Conservation (phyloP, 805 yeast species). For the Lipomyces sp. region DNA sequence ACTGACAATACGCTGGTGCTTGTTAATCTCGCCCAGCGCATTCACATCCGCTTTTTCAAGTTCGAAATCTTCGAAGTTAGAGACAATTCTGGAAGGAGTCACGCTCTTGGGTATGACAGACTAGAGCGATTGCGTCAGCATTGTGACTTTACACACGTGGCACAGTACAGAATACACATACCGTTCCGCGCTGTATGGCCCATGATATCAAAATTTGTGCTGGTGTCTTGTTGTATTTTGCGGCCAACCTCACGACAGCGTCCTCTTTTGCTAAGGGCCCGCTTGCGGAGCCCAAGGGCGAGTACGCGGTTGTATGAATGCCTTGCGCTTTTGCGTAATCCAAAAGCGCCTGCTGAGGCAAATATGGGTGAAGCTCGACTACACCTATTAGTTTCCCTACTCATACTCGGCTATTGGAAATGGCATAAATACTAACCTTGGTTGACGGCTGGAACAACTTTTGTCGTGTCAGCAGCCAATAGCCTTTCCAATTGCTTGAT, state of each 20-base stretch:
- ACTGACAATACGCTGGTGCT: conserved; percentile 4
- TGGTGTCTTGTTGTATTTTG: conserved; percentile 60
- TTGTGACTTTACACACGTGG: conserved; percentile 37
- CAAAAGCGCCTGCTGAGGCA: conserved; percentile 60
- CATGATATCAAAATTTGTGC: conserved; percentile 58
- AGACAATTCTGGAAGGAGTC: conserved; percentile 56
- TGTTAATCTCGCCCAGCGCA: conserved; percentile 30
- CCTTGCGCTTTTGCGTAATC: conserved; percentile 51
- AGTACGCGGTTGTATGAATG: conserved; percentile 66
- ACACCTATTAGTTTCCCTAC: background rate
- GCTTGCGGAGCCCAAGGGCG: conserved; percentile 64
- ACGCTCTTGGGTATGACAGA: conserved; percentile 65
- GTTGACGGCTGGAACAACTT: conserved; percentile 60
- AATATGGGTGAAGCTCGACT: conserved; percentile 69
- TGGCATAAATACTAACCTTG: conserved; percentile 42
- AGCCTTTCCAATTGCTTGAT: conserved; percentile 24
- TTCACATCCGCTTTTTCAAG: conserved; percentile 45
- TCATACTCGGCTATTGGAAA: background rate
- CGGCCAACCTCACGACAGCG: conserved; percentile 50
- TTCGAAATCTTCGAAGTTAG: conserved; percentile 42
- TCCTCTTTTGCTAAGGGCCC: conserved; percentile 43
- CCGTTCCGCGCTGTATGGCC: conserved; percentile 56
- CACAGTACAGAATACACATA: conserved; percentile 57
- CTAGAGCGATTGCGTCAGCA: background rate
- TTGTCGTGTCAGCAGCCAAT: conserved; percentile 39